Percentiles rank a stretch among this genome's conserved stretches.
phyloP scores from a whole-genome alignment of 2,329 filamentous ascomycete genomes.

The Sporothrix pallida region DNA sequence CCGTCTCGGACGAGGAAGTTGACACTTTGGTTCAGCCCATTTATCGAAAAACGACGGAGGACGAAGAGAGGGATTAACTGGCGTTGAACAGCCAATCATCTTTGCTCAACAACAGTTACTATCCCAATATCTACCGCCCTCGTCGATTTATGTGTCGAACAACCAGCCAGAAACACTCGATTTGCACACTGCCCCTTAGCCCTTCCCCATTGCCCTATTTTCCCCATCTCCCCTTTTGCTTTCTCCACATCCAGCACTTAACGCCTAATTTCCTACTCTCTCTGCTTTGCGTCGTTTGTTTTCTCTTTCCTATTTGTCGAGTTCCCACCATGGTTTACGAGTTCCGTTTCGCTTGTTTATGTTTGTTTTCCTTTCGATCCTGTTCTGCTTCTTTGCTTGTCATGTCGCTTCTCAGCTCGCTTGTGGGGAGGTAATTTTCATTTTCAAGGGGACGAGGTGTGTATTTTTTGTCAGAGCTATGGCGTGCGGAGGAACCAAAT shows the following conservation, averaged over 20 bases:
- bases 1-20: neutral
- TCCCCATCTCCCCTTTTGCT: neutral
- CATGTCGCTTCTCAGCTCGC: slow-evolving; percentile 44
- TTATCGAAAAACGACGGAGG: slow-evolving; percentile 19
- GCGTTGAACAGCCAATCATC: neutral
- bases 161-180: slow-evolving; percentile 14
- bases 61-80: neutral
- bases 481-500: slow-evolving; percentile 36
- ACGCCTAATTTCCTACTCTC: neutral
- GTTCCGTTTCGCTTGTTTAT: neutral
- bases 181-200: slow-evolving; percentile 31
- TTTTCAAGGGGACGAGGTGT: slow-evolving; percentile 44
- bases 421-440: slow-evolving; percentile 47
- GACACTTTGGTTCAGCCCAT: neutral
- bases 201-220: neutral
- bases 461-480: slow-evolving; percentile 19
- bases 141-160: slow-evolving; percentile 22
- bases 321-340: slow-evolving; percentile 23
- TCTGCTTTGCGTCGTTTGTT: neutral
- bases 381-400: slow-evolving; percentile 41
- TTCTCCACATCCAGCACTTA: neutral
- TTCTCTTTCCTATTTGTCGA: neutral
- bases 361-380: neutral
- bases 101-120: neutral
- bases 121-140: neutral